Evolutionary conservation across 148 eudicot genomes (phyloP), one percentile per base, ranked within the genome.

Genomic region (Amaranthus palmeri): DNA sequence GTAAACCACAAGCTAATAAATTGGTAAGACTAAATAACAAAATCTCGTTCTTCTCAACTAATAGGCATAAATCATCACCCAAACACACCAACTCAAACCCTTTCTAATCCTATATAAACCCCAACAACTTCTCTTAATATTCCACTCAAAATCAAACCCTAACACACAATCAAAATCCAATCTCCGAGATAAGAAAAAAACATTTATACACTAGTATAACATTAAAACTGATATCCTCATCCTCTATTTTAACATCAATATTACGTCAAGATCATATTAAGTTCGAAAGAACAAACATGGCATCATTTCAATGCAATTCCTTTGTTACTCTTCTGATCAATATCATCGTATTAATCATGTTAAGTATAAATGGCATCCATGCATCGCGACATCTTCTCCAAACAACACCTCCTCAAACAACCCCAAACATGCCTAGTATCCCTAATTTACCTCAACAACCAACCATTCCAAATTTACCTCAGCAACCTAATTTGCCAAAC

Each of bases 1-100:
- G 10, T 14, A 59, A 13, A 7, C 7, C 51, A n/a, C 51, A 65
- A 18, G 54, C 49, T 47, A 9, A 18, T 18, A 6, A n/a, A 6
- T 65, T 10, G 69, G 69, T 65, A 65, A 49, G 69, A 65, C 69
- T 48, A 46, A 1, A 25, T 25, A 25, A 25, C 2, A 47, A 65
- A 65, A 17, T 0, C 49, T 48, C 18, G 54, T 10, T 65, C 69
- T 65, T 41, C 69, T 65, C 69, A 65, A 65, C 69, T 65, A 49
- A 65, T 65, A 2, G 36, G 12, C 15, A 14, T 49, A 65, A 48
- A 47, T 10, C 10, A 2, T 6, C 54, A 10, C n/a, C 2, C 15
- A 65, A 65, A 47, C 10, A 47, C 66, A 65, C 51, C 67, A 63
- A 63, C 67, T 43, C 14, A 0, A 62, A 25, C 36, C 7, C 67